Base-by-base conservation (phyloP, 2,329 filamentous ascomycete genomes). In the Scortechinia acanthostroma region DNA sequence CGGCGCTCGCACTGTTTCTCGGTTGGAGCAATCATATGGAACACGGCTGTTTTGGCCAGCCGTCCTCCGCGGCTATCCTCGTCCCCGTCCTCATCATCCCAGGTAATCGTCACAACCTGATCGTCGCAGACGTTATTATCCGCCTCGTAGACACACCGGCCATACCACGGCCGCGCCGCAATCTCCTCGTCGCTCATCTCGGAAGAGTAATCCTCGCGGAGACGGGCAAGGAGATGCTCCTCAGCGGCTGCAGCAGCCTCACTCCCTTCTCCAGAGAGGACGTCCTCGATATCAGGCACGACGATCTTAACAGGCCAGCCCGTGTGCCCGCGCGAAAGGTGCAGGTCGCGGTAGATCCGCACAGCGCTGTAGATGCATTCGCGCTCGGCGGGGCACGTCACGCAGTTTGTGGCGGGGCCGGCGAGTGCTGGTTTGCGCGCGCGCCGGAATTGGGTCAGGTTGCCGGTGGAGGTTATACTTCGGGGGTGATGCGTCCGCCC, bases 111-210 rank as follows among this genome's bases (percentile, higher is more conserved):
- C 17, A 97, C 93, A 21, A 85, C 76, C 61, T 97, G 91, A 56
- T 97, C 89, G 60, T 98, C 93, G 55, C 83, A 88, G 35, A 97
- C 93, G 56, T 94, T 83, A 64, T 97, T 98, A 64, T 95, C 90
- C 3, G 83, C 73, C 59, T 96, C 93, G 65, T 83, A 97, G 1
- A 97, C 93, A 58, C 93, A 98, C n/a, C 91, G 80, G 0, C 93
- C 93, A 57, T 90, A 97, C 89, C 90, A 86, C 51, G 83, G 83
- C 6, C 73, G 67, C 3, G 66, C 65, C 2, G 70, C 68, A 1
- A 75, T 58, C n/a, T 70, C 65, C 1, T 63, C 56, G 45, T 66
- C 61, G 0, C 71, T 17, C 6, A 17, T 40, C 10, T 40, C 20
- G 6, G 6, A 46, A 23, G 69, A 61, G 50, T 81, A 83, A 55